These are phyloP conservation scores for Gracilaria vermiculophylla DNA, from an alignment of 23 red algal species.

Conservation along the genomic window DNA sequence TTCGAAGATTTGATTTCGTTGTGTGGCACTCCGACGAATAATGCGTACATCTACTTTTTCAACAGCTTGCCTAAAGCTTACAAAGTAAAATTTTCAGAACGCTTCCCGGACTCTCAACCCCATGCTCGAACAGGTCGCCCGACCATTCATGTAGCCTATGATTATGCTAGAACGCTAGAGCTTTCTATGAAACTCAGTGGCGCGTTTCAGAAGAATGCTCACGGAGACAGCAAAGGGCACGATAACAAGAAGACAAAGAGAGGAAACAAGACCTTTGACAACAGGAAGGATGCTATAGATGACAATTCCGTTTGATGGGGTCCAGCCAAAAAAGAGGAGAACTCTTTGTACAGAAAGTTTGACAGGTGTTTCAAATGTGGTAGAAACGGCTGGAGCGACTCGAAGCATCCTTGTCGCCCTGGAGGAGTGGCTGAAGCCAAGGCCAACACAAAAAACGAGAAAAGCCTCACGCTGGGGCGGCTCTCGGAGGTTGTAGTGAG, in stretches of 20 bases:
- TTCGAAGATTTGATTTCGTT: constrained; percentile 9
- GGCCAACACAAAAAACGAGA: constrained; percentile 40
- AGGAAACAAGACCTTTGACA: background rate
- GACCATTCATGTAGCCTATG: constrained; percentile 8
- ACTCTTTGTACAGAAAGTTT: constrained; percentile 6
- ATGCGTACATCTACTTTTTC: constrained; percentile 6
- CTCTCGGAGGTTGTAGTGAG: background rate
- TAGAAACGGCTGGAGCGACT: constrained; percentile 18
- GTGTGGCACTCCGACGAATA: constrained; percentile 6
- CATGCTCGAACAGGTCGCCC: background rate
- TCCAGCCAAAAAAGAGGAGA: background rate
- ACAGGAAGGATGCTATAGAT: background rate
- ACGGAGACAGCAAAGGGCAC: background rate
- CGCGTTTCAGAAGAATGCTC: background rate
- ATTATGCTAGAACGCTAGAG: constrained; percentile 4
- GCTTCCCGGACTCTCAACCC: constrained; percentile 19
- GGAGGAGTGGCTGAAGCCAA: background rate
- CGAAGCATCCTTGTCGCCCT: background rate
- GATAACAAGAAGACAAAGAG: background rate
- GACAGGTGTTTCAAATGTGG: constrained; percentile 34
- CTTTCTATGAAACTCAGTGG: constrained; percentile 12
- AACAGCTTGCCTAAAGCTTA: constrained; percentile 10
- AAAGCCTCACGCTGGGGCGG: constrained; percentile 10
- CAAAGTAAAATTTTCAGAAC: constrained; percentile 3
- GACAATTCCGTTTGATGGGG: constrained; percentile 1